Base-by-base conservation (phyloP, 2,329 filamentous ascomycete species). In the Trichoderma semiorbis region DNA sequence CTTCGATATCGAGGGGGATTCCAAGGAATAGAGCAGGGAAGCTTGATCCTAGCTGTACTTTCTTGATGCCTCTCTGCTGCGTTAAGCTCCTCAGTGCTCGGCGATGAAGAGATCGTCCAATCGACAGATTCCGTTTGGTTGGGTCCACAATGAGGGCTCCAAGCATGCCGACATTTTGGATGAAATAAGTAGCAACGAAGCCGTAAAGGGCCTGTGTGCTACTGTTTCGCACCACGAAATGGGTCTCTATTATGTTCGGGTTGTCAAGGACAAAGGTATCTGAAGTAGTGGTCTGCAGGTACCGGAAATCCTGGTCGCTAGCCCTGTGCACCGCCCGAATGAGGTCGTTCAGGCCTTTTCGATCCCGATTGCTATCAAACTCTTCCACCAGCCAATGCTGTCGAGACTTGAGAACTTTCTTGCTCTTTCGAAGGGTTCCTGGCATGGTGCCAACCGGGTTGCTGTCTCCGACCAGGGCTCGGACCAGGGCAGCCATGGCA, bases 321-420 rank as follows among this genome's bases (percentile, higher is more conserved):
- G 88, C 88, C 72, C 93, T 90, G 60, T 92, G 89, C 3, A 95
- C 85, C 4, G 89, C 86, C 70, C 88, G 88, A 62, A 97, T 86
- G 10, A 98, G 85, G n/a, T 89, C 90, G 72, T 95, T 90, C 7
- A 98, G 84, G 0, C 90, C 92, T 62, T 87, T 84, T 2, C 87
- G 85, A 78, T 98, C 95, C 70, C 95, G 87, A 50, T 93, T 90
- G 72, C 91, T 90, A 76, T 95, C 92, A 83, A 94, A 98, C 60
- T 89, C 90, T 78, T 98, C 95, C 0, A 98, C 95, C 1, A 98
- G 89, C 95, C 95, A 98, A 76, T 97, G 93, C 78, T 97, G 94
- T 73, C 93, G 90, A n/a, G 94, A 94, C 76, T 97, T 95, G 72
- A 93, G 89, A 0, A 93, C 88, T 80, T 96, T 97, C 78, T 94